Conservation (phyloP, 1,284 basidiomycete species). For the Malassezia sp. region DNA sequence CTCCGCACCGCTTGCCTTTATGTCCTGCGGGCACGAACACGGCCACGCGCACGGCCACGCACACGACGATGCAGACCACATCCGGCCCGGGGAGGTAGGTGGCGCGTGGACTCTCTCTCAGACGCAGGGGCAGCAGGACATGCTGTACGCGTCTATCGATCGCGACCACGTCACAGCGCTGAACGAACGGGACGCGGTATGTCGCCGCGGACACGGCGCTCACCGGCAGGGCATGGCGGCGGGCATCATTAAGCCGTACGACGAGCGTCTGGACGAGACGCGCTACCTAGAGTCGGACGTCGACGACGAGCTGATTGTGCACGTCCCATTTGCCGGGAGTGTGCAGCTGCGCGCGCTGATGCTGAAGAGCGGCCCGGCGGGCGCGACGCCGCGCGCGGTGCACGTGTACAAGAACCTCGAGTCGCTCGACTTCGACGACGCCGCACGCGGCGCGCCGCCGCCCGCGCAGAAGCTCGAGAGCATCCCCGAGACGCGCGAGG, state of each 20-base stretch:
- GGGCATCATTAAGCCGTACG: conserved; percentile 30
- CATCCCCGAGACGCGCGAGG: conserved; percentile 27
- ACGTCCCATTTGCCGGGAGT: conserved; percentile 32
- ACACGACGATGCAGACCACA: conserved; percentile 39
- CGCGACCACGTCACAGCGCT: conserved; percentile 25
- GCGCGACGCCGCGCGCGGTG: conserved; percentile 23
- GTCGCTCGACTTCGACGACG: conserved; percentile 31
- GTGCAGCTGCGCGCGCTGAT: conserved; percentile 32
- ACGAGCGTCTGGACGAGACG: conserved; percentile 18
- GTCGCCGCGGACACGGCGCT: neutral
- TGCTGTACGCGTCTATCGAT: conserved; percentile 29
- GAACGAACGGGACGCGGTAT: conserved; percentile 25
- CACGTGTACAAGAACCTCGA: conserved; percentile 34
- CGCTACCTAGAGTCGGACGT: conserved; percentile 22
- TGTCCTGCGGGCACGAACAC: conserved; percentile 32
- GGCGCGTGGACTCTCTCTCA: neutral
- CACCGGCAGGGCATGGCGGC: conserved; percentile 15
- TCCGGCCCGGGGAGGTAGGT: conserved; percentile 25
- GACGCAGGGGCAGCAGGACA: conserved; percentile 30
- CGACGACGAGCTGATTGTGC: conserved; percentile 36
- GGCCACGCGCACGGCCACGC: conserved; percentile 22
- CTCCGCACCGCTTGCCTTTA: conserved; percentile 6
- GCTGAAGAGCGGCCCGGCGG: conserved; percentile 18
- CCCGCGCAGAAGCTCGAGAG: conserved; percentile 26
- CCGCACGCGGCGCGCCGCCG: conserved; percentile 9